Base-by-base conservation (phyloP, 768 basidiomycete species). In the Collybia sp. region DNA sequence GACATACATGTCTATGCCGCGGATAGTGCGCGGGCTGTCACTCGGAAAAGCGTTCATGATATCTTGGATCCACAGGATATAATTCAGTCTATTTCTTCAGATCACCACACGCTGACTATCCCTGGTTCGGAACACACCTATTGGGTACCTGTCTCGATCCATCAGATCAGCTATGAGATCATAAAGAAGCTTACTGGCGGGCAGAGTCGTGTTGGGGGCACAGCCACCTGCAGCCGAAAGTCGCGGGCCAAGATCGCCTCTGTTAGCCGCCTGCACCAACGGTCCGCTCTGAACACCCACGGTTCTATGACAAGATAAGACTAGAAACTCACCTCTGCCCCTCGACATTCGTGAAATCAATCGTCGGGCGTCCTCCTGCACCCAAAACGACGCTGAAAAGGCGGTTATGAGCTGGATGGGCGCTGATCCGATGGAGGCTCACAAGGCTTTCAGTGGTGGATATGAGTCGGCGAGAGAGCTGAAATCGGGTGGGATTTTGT, bases 1-100 rank as follows among this genome's bases (percentile, higher is more conserved):
- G 32, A 54, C 82, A 43, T 59, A 93, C 93, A 94, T 77, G 54
- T 94, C 91, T 11, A 89, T 60, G 0, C 83, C 87, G 6, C 61
- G 64, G 12, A 84, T 58, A 9, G 48, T 44, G 0, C 46, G 31
- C 12, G 56, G 31, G 1, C 57, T 48, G 17, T 41, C 42, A 16
- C 55, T 42, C 43, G 49, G 41, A 30, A 68, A 59, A 3, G 66
- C 64, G 16, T 59, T 51, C 5, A 85, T 49, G 40, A 92, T 71
- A 55, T 91, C 86, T 65, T 90, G 81, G 17, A 91, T 68, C 88
- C 88, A 90, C 5, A 93, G 72, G 5, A 95, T 69, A 55, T 96
- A 96, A 61, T 96, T 93, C 37, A 94, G 62, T 54, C 93, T 92
- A 51, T 12, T 10, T 35, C 39, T 2, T 31, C 30, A n/a, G 38